These are phyloP conservation scores for Suzukiozyma palmioleophila DNA, from an alignment of 1,139 yeast species.

Conservation along the genomic window DNA sequence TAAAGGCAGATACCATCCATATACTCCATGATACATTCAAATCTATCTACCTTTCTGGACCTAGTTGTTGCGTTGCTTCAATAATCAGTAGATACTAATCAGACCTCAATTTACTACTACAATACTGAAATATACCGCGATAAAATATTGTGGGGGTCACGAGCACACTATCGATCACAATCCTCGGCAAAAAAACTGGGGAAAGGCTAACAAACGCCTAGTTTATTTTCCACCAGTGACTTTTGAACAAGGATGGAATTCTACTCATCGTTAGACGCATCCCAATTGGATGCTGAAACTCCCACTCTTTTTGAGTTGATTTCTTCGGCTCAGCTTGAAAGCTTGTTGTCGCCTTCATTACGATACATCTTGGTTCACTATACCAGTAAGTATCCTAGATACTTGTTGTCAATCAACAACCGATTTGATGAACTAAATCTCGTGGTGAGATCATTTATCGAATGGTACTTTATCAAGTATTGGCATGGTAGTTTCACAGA, in stretches of 20 bases:
- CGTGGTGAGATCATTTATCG: conserved; percentile 59
- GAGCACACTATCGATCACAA: too few relatives aligned
- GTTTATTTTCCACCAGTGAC: neutral
- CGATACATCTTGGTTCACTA: conserved; percentile 78
- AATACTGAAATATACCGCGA: too few relatives aligned
- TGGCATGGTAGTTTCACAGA: conserved; percentile 92
- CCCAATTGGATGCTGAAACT: conserved; percentile 65
- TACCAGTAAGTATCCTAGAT: conserved; percentile 73
- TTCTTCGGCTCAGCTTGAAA: conserved; percentile 75
- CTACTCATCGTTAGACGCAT: conserved; percentile 74
- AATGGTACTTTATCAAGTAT: conserved; percentile 62
- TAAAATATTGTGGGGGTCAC: too few relatives aligned
- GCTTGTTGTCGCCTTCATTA: conserved; percentile 75
- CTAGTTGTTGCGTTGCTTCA: too few relatives aligned
- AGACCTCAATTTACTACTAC: too few relatives aligned
- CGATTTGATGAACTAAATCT: conserved; percentile 75
- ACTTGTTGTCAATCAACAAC: conserved; percentile 58
- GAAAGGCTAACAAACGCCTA: too few relatives aligned
- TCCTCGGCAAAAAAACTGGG: too few relatives aligned
- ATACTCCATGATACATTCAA: too few relatives aligned
- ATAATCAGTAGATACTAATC: too few relatives aligned
- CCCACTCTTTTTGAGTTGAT: conserved; percentile 83
- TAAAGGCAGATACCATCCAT: too few relatives aligned
- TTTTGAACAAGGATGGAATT: conserved; percentile 56
- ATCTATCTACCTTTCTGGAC: too few relatives aligned